Evolutionary conservation across 2,329 filamentous ascomycete species (phyloP), one percentile per base, ranked within the genome.

Genomic region (Paecilomyces variotii): DNA sequence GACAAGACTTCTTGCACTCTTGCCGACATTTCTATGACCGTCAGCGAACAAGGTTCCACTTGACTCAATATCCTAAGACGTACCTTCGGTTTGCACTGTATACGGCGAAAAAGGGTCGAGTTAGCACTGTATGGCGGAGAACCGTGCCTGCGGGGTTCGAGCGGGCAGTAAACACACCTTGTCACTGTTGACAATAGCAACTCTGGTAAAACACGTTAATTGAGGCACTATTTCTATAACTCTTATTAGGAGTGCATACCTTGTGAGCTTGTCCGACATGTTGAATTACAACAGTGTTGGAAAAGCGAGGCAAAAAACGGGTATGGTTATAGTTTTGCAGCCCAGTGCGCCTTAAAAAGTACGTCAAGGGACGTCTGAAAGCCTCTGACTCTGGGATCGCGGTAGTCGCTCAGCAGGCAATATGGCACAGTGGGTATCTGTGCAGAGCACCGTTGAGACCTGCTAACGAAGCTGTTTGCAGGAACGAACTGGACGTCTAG

Each of bases 1-100:
- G 91, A 76, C 94, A 99, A 30, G 92, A 93, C 77, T 97, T 97
- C 78, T 97, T 97, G 84, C 94, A 99, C 79, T 99, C 94, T 81
- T 97, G 93, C 67, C 93, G 87, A 78, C 94, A 97, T 91, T 97
- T 97, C 89, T 92, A 70, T 65, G 67, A 62, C 54, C 9, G 61
- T 70, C 59, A 72, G 71, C 59, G 57, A 61, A 27, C n/a, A 4
- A 34, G 11, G 25, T 10, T 26, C 39, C 50, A 19, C 2, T 50
- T 1, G 2, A 24, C 12, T 6, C 3, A 50, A 45, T 6, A 35
- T 55, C 32, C 57, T n/a, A 26, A 28, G 55, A 65, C 75, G 70
- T 81, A 89, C 88, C 84, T 92, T 93, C 60, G 90, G 90, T 76
- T 94, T 94, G 84, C 90, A 93, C 89, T 92, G 72, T 77, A 64